phyloP scores from a whole-genome alignment of 176 grass and related monocot genomes.

The Ananas comosus region DNA sequence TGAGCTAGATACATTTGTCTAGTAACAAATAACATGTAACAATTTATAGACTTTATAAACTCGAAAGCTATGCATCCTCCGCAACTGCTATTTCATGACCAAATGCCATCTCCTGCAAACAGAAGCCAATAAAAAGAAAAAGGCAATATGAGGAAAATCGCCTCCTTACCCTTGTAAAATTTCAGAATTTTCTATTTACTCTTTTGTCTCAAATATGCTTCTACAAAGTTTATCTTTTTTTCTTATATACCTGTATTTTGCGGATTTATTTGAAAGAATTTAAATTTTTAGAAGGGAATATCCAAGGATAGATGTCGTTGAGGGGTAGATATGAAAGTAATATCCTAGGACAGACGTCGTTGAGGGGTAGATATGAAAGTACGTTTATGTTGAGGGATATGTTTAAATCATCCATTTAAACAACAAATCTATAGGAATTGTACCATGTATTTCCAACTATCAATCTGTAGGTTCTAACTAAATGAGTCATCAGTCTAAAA shows the following conservation, averaged over 20 bases:
- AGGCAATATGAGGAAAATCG: not conserved
- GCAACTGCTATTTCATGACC: conserved; percentile 29
- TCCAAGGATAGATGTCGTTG: not conserved
- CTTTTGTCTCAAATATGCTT: not conserved
- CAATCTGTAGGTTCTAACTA: too few relatives aligned
- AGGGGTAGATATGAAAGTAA: not conserved
- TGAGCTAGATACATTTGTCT: not conserved
- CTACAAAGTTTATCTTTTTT: not conserved
- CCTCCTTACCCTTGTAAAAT: not conserved
- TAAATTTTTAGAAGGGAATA: too few relatives aligned
- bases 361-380: not conserved
- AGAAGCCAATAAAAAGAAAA: not conserved
- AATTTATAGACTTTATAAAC: not conserved
- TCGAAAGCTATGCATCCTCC: not conserved
- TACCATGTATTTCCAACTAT: too few relatives aligned
- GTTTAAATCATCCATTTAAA: not conserved
- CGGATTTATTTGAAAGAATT: too few relatives aligned
- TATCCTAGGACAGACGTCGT: not conserved
- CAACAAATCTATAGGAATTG: not conserved
- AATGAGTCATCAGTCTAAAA: too few relatives aligned
- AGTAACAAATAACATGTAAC: not conserved
- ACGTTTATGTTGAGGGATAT: too few relatives aligned
- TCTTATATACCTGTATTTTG: too few relatives aligned
- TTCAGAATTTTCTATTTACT: not conserved
- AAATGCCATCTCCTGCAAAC: conserved; percentile 43